Conservation (phyloP, 768 basidiomycete genomes). For the Mycena crocata region DNA sequence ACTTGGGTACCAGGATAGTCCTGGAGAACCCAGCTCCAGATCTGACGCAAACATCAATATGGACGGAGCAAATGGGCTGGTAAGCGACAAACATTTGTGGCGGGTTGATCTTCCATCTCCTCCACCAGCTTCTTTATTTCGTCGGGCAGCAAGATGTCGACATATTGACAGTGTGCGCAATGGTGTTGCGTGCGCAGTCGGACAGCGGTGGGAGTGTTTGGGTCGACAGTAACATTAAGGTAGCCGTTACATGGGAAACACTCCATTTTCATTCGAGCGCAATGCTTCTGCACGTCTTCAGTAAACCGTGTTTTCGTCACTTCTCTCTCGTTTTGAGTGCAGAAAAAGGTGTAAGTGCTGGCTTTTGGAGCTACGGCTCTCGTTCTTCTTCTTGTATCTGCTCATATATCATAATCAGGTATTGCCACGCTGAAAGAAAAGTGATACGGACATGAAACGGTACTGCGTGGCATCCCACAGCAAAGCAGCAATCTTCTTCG, state of each 20-base stretch:
- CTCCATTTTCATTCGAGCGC: background rate
- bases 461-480: background rate
- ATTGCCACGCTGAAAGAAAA: background rate
- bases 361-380: background rate
- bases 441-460: background rate
- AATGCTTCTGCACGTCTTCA: background rate
- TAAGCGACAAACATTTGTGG: background rate
- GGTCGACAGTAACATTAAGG: background rate
- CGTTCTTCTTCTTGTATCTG: background rate
- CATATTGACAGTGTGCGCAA: background rate
- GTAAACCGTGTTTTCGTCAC: background rate
- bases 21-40: background rate
- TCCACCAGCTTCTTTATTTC: background rate
- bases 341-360: background rate
- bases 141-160: background rate
- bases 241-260: background rate
- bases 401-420: background rate
- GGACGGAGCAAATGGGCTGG: background rate
- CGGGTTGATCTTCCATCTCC: background rate
- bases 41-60: background rate
- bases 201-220: background rate
- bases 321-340: background rate
- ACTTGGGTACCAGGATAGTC: background rate
- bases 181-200: background rate
- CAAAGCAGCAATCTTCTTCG: background rate